Evolutionary conservation across 805 yeast genomes (phyloP), one percentile per base, ranked within the genome.

Genomic region (Yarrowia sp.): DNA sequence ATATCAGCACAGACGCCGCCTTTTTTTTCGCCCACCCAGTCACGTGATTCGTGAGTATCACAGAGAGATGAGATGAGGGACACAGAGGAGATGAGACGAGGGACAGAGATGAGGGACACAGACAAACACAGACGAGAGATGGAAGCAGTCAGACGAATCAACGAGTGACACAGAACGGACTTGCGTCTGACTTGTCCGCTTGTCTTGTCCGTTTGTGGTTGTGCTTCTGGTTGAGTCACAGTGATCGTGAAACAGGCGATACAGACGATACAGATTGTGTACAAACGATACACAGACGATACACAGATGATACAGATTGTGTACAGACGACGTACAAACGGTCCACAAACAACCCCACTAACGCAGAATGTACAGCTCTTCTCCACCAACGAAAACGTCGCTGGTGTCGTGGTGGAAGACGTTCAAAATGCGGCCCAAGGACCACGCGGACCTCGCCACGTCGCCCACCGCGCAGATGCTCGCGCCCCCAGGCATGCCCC

Each of bases 371-470:
- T 32, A 58, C 55, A 36, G 64, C 27, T 31, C 65, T 16, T 65
- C 68, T 31, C 73, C 76, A 36, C 74, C 76, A n/a, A 67, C 74
- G 13, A 72, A 68, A 62, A 44, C 69, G 22, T 65, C 73, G 36
- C 73, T 77, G 3, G 64, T 76, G 32, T 68, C 77, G 12, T 78
- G 80, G 80, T 77, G 79, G 80, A 75, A 73, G 62, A 73, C 73
- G 61, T 70, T 78, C 64, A 77, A 75, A 22, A 58, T 44, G 51
- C 39, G 62, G 7, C 62, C 53, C 39, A 58, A 44, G 29, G 53
- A 44, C 35, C 41, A 41, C 25, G 2, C 27, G 32, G 51, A 44
- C 13, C 53, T 58, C 21, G 53, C 51, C 21, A 32, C 51, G 24
- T 58, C 51, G 13, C 53, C 51, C 27, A 29, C 53, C 14, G 21